Conservation (phyloP, 2,329 filamentous ascomycete genomes). For the Dactylonectria estremocensis region DNA sequence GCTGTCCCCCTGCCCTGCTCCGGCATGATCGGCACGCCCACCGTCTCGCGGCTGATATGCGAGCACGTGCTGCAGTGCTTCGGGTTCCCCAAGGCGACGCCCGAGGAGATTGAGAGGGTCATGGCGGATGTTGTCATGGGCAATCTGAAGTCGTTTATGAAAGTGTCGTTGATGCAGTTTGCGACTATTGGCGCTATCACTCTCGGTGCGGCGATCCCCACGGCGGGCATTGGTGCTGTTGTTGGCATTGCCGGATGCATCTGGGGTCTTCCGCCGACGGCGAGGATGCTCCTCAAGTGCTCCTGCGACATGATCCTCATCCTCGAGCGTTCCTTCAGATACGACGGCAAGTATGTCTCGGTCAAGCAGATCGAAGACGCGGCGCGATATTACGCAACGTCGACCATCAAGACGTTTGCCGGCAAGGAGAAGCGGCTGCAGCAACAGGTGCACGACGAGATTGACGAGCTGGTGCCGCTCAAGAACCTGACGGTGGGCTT, state of each 20-base stretch:
- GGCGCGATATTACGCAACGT: conserved; percentile 42
- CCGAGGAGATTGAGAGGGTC: conserved; percentile 41
- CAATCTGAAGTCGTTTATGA: conserved; percentile 40
- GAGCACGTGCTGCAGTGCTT: conserved; percentile 48
- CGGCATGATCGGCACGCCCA: conserved; percentile 46
- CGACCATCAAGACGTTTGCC: conserved; percentile 38
- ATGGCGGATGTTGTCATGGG: conserved; percentile 46
- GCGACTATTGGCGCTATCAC: conserved; percentile 30
- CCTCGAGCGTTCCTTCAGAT: conserved; percentile 42
- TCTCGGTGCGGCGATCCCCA: conserved; percentile 39
- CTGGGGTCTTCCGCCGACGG: conserved; percentile 38
- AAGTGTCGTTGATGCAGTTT: conserved; percentile 44
- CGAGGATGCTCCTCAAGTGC: conserved; percentile 46
- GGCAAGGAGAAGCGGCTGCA: conserved; percentile 42
- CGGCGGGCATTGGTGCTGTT: conserved; percentile 39
- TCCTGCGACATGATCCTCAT: conserved; percentile 48
- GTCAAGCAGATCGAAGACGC: conserved; percentile 47
- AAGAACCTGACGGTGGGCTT: conserved; percentile 42
- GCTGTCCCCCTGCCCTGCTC: conserved; percentile 44
- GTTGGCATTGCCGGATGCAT: conserved; percentile 40
- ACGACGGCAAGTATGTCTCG: conserved; percentile 46
- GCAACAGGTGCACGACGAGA: conserved; percentile 46
- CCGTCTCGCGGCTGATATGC: conserved; percentile 47
- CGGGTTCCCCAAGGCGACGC: conserved; percentile 45
- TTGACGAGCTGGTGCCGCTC: conserved; percentile 43